A percentile compares a stretch with the other conserved stretches of the same genome.
Evolutionary conservation across 306 rosid species (phyloP).

Genomic region (Cucumis hystrix): DNA sequence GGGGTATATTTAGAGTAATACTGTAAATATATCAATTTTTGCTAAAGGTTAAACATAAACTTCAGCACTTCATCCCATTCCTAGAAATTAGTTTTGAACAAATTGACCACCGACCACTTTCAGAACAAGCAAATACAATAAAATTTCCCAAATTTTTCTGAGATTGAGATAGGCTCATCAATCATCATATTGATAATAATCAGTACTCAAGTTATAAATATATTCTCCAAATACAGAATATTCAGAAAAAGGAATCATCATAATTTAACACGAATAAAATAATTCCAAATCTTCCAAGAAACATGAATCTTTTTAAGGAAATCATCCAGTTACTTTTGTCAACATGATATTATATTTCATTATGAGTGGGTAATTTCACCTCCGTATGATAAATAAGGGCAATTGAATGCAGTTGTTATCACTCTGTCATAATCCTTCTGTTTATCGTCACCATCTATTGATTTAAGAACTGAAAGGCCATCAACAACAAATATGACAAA

Average conservation of each 20-base stretch:
- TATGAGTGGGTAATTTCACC: conserved; percentile 23
- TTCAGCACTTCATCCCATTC: background rate
- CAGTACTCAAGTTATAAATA: background rate
- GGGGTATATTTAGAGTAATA: background rate
- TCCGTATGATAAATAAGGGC: conserved; percentile 50
- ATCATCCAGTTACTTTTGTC: too few relatives aligned
- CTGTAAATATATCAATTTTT: background rate
- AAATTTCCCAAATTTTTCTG: background rate
- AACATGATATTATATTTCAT: background rate
- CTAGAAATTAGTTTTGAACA: background rate
- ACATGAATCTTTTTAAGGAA: background rate
- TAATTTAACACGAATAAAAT: background rate
- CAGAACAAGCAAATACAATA: background rate
- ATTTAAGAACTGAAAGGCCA: conserved; percentile 50
- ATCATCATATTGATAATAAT: background rate
- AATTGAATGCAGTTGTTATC: conserved; percentile 50
- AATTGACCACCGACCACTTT: background rate
- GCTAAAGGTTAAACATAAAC: background rate
- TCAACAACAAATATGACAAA: conserved; percentile 56
- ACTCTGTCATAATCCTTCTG: conserved; percentile 20
- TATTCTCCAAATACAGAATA: background rate
- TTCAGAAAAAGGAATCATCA: background rate
- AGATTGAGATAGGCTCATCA: background rate
- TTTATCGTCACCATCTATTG: conserved; percentile 27
- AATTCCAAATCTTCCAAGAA: background rate